Percentiles rank a stretch among this genome's conserved stretches.
Conservation (phyloP, 2,329 filamentous ascomycete species). For the Stagonosporopsis chrysanthemi region DNA sequence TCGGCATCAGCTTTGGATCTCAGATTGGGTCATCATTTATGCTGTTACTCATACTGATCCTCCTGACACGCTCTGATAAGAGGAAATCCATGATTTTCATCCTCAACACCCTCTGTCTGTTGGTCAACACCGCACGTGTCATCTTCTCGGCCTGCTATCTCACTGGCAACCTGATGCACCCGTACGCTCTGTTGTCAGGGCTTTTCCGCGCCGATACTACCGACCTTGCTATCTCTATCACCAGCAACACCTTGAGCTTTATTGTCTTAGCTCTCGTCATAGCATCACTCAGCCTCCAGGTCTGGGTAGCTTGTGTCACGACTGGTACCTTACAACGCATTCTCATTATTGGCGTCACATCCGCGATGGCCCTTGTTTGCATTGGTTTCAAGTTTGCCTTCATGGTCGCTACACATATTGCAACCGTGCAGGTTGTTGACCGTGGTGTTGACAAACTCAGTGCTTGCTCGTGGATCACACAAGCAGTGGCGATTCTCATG, state of each 20-base stretch:
- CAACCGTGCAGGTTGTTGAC: slow-evolving; percentile 49
- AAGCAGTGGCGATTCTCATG: slow-evolving; percentile 65
- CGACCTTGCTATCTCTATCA: slow-evolving; percentile 58
- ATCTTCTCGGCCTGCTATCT: slow-evolving; percentile 66
- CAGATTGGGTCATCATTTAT: slow-evolving; percentile 74
- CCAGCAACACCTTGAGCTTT: slow-evolving; percentile 58
- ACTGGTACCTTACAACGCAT: slow-evolving; percentile 52
- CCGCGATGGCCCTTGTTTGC: slow-evolving; percentile 58
- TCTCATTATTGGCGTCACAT: slow-evolving; percentile 57
- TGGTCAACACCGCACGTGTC: slow-evolving; percentile 67
- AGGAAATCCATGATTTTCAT: slow-evolving; percentile 69
- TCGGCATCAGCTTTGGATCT: slow-evolving; percentile 70
- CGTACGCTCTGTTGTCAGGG: slow-evolving; percentile 65
- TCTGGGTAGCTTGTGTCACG: slow-evolving; percentile 67
- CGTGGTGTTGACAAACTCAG: slow-evolving; percentile 26
- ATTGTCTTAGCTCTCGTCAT: slow-evolving; percentile 65
- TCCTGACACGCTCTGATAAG: slow-evolving; percentile 72
- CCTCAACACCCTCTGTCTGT: slow-evolving; percentile 69
- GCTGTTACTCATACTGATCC: slow-evolving; percentile 70
- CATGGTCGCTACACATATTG: slow-evolving; percentile 57
- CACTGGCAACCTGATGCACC: slow-evolving; percentile 65
- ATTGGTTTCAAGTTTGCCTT: slow-evolving; percentile 63
- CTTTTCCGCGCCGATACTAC: slow-evolving; percentile 57
- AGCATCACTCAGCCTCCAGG: slow-evolving; percentile 67
- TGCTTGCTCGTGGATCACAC: slow-evolving; percentile 57